phyloP scores from a whole-genome alignment of 805 yeast genomes.

The Candida ulmi region DNA sequence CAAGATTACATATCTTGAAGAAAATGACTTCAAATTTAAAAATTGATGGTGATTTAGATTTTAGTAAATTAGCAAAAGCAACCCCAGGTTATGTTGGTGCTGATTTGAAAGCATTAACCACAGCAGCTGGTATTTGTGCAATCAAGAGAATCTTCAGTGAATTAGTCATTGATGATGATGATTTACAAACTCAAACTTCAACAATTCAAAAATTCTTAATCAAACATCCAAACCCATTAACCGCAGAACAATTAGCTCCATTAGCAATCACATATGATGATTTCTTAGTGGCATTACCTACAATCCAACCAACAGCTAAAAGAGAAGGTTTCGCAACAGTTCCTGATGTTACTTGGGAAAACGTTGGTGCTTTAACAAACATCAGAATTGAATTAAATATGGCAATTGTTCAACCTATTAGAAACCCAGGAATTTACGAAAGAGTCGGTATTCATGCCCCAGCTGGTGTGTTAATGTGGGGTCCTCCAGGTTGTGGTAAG shows the following conservation, averaged over 20 bases:
- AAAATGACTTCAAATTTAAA: constrained; percentile 67
- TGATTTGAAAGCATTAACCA: constrained; percentile 85
- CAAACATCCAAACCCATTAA: constrained; percentile 75
- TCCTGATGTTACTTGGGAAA: constrained; percentile 95
- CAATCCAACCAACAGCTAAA: constrained; percentile 94
- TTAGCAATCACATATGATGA: constrained; percentile 74
- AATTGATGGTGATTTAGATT: constrained; percentile 67
- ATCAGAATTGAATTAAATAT: constrained; percentile 88
- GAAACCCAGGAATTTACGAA: constrained; percentile 82
- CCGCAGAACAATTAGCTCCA: constrained; percentile 68
- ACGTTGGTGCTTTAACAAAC: constrained; percentile 81
- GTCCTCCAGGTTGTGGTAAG: constrained; percentile 99
- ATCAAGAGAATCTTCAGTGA: constrained; percentile 83
- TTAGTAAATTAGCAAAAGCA: constrained; percentile 69
- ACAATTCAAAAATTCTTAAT: constrained; percentile 68
- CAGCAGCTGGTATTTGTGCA: constrained; percentile 94
- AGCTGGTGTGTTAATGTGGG: constrained; percentile 96
- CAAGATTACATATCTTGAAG: constrained; percentile 68
- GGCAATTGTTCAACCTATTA: constrained; percentile 97
- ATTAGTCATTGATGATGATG: constrained; percentile 20
- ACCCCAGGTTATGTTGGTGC: constrained; percentile 99
- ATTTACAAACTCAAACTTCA: constrained; percentile 36
- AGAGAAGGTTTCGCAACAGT: constrained; percentile 98
- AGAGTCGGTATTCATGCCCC: constrained; percentile 95
- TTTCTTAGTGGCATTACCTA: constrained; percentile 79